Evolutionary conservation across 2,329 filamentous ascomycete genomes (phyloP).

Genomic region (Calycina marina): DNA sequence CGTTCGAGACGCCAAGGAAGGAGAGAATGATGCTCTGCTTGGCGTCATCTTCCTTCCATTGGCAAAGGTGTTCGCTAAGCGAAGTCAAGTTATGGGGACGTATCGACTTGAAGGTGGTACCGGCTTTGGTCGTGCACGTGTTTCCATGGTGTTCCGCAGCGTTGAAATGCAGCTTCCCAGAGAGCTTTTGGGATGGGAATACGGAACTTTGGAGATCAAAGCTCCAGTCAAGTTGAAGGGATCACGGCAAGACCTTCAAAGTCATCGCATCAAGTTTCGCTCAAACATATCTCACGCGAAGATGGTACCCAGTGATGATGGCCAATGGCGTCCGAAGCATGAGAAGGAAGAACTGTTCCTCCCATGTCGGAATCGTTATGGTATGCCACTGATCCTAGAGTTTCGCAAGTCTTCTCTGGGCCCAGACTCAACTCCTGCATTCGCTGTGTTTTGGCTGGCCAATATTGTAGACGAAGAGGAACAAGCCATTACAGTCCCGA

Average conservation of each 20-base stretch:
- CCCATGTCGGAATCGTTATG: conserved; percentile 46
- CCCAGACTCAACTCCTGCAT: conserved; percentile 41
- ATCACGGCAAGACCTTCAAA: conserved; percentile 32
- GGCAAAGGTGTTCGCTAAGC: conserved; percentile 42
- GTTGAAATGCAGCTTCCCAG: conserved; percentile 46
- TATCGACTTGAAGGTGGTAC: conserved; percentile 58
- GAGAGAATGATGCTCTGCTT: conserved; percentile 55
- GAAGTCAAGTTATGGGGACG: conserved; percentile 48
- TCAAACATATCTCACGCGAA: conserved; percentile 45
- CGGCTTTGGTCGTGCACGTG: conserved; percentile 52
- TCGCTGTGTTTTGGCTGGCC: conserved; percentile 53
- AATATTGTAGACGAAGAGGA: conserved; percentile 56
- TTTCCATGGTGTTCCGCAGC: conserved; percentile 62
- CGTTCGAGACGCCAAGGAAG: conserved; percentile 51
- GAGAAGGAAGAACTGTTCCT: conserved; percentile 31
- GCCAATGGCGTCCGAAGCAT: conserved; percentile 37
- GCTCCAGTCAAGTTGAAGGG: conserved; percentile 32
- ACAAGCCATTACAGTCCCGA: conserved; percentile 38
- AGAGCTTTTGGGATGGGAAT: conserved; percentile 53
- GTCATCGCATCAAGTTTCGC: conserved; percentile 38
- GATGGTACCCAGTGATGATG: conserved; percentile 25
- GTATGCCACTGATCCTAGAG: conserved; percentile 37
- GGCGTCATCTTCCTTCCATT: conserved; percentile 58
- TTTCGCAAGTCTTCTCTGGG: conserved; percentile 41
- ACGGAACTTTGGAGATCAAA: conserved; percentile 54